phyloP scores from a whole-genome alignment of 768 basidiomycete genomes.

The Chiua virens region DNA sequence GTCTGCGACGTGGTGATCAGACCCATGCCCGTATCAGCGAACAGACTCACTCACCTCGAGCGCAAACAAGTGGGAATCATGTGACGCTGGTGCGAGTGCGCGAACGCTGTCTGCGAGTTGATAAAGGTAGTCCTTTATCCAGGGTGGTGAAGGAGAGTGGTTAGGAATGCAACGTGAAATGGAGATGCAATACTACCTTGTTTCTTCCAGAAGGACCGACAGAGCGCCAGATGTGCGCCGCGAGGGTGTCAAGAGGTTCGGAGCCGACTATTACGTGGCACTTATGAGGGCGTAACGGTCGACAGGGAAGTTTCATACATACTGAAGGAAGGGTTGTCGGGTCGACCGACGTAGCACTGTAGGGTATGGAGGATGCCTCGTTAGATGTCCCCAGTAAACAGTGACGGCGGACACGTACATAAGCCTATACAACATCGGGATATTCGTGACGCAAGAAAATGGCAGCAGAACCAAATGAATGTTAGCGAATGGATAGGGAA shows the following conservation, averaged over 20 bases:
- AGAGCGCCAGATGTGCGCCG: constrained; percentile 67
- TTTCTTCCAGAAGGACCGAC: constrained; percentile 89
- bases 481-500: neutral
- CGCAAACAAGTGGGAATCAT: constrained; percentile 74
- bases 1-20: neutral
- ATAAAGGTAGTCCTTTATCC: constrained; percentile 79
- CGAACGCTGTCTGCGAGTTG: constrained; percentile 70
- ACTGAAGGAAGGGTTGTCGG: constrained; percentile 91
- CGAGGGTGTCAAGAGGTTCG: constrained; percentile 70
- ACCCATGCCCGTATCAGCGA: neutral
- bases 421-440: constrained; percentile 39
- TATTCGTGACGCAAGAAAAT: neutral
- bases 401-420: constrained; percentile 36
- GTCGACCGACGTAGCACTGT: constrained; percentile 87
- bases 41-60: constrained; percentile 58
- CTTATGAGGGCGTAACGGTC: neutral
- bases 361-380: neutral
- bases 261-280: constrained; percentile 61
- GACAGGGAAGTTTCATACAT: constrained; percentile 14
- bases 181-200: constrained; percentile 50
- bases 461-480: neutral
- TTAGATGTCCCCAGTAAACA: neutral
- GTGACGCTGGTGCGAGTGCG: constrained; percentile 69
- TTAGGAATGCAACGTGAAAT: neutral
- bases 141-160: too few relatives aligned